phyloP scores from a whole-genome alignment of 2,329 filamentous ascomycete genomes.

The Cytospora piceae region DNA sequence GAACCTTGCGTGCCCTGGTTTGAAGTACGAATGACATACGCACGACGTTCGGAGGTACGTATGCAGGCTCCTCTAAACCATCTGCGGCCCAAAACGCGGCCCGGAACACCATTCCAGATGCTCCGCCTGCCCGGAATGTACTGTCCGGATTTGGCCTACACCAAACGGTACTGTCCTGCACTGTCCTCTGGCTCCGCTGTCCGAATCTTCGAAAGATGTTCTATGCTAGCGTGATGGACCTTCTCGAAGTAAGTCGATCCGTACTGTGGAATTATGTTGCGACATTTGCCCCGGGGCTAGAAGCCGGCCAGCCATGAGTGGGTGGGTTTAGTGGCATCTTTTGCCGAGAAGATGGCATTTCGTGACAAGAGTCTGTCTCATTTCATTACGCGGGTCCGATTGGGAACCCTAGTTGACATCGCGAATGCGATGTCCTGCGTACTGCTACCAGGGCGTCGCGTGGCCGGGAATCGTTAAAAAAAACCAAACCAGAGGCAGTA shows the following conservation, averaged over 20 bases:
- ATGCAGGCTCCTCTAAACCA: slow-evolving; percentile 7
- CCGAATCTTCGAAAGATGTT: slow-evolving; percentile 3
- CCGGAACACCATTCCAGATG: slow-evolving; percentile 14
- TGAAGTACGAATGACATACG: neutral
- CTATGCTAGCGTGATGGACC: neutral
- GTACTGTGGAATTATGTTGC: slow-evolving; percentile 2
- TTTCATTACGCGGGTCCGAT: slow-evolving; percentile 21
- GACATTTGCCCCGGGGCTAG: slow-evolving; percentile 3
- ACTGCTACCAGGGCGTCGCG: slow-evolving; percentile 16
- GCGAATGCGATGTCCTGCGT: neutral
- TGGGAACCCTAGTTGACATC: neutral
- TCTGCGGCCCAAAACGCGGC: slow-evolving; percentile 30
- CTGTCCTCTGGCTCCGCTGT: neutral
- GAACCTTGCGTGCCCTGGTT: neutral
- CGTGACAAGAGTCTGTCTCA: slow-evolving; percentile 27
- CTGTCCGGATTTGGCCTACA: slow-evolving; percentile 2
- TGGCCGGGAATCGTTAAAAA: slow-evolving; percentile 23
- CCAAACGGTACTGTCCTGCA: neutral
- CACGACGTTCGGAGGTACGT: slow-evolving; percentile 1
- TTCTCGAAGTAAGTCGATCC: slow-evolving; percentile 12
- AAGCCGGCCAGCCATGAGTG: neutral
- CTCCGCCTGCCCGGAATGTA: neutral
- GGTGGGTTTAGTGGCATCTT: slow-evolving; percentile 19
- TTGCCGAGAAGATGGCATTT: slow-evolving; percentile 19
- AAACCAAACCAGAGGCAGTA: neutral